Evolutionary conservation across 2,329 filamentous ascomycete genomes (phyloP), one percentile per base, ranked within the genome.

Genomic region (Stromatinia cepivora): DNA sequence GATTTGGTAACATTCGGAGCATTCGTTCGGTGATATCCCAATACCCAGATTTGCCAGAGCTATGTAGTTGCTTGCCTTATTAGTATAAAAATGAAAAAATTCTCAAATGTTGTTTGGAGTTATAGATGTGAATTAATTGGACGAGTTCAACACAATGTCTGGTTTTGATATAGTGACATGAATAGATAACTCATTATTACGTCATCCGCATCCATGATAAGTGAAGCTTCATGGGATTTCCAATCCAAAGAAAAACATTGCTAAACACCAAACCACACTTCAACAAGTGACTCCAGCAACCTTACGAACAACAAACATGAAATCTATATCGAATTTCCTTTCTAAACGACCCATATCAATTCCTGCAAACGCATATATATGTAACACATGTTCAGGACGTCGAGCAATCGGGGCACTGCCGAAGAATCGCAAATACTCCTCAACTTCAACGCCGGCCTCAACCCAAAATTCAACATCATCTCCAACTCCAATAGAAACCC

Each of bases 401-500:
- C 54, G 39, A 25, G n/a, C 20, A 39, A 39, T 25, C 11, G n/a
- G 6, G 5, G 22, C 34, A 25, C 36, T 17, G 22, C 52, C 20
- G 5, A 39, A 10, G 42, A 39, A n/a, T 36, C n/a, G 54, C 56
- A 42, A 39, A 20, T 67, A 62, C 65, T 67, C 28, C 34, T 66
- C 71, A 28, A 66, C 67, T 28, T 50, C 62, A 31, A 58, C 50
- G 46, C n/a, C 34, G 8, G n/a, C 22, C 3, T 58, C 54, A 39
- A 58, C 31, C 36, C n/a, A 39, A n/a, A 39, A 5, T 22, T 22
- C 53, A 56, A 34, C 11, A 56, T 31, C 31, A 34, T 10, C 39
- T 6, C 54, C 58, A 62, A 22, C 34, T 20, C 56, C 75, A 25
- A 80, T 82, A 17, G 78, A 80, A 52, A 83, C 84, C 20, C 83